These are phyloP conservation scores for Pneumocystis wakefieldiae DNA, from an alignment of 1,139 yeast species.

Conservation along the genomic window DNA sequence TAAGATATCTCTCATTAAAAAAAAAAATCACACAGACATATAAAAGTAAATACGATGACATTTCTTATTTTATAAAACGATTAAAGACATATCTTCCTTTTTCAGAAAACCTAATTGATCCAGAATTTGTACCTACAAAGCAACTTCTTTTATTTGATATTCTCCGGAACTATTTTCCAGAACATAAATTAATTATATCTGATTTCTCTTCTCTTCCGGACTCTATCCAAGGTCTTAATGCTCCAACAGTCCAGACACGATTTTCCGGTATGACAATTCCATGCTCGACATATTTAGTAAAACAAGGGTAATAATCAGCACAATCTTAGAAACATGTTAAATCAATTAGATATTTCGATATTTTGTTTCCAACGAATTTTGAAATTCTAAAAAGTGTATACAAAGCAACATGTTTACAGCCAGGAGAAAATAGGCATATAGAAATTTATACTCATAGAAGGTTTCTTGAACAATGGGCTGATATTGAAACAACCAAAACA, in stretches of 20 bases:
- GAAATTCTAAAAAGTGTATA: conserved; percentile 47
- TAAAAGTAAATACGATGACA: not conserved
- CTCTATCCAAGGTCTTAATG: conserved; percentile 47
- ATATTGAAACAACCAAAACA: conserved; percentile 50
- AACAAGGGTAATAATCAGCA: conserved; percentile 37
- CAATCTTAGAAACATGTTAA: not conserved
- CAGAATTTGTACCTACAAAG: conserved; percentile 73
- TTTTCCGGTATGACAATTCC: conserved; percentile 53
- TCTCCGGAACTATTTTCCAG: conserved; percentile 52
- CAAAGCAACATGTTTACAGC: conserved; percentile 25
- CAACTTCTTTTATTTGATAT: conserved; percentile 51
- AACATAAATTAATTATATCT: conserved; percentile 56
- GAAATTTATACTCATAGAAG: conserved; percentile 45
- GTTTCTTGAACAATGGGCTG: conserved; percentile 60
- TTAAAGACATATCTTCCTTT: conserved; percentile 39
- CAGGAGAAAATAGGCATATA: conserved; percentile 18
- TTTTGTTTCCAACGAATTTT: conserved; percentile 77
- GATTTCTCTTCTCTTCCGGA: conserved; percentile 59
- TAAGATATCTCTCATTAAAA: conserved; percentile 40
- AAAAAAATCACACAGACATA: conserved; percentile 28
- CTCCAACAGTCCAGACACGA: conserved; percentile 72
- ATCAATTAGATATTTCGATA: conserved; percentile 41
- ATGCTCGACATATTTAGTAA: conserved; percentile 56
- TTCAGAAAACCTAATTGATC: conserved; percentile 51
- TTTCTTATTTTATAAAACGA: conserved; percentile 18